Conservation (phyloP, 441 rosid genomes). For the Daphne laureola region DNA sequence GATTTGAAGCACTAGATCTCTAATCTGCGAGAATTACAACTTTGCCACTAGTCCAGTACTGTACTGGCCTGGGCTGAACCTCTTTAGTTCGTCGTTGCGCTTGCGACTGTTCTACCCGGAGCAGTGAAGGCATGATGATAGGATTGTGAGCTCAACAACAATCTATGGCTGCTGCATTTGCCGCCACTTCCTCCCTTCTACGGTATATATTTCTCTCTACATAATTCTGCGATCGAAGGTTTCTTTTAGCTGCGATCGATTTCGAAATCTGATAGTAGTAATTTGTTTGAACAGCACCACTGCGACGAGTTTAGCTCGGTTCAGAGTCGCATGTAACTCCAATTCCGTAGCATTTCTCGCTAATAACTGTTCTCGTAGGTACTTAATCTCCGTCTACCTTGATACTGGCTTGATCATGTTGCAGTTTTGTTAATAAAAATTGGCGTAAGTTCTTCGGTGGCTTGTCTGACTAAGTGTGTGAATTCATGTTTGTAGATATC, state of each 20-base stretch:
- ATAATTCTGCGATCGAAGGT: too few species aligned
- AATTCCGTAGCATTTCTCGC: constrained; percentile 26
- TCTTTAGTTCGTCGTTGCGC: too few species aligned
- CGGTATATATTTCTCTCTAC: constrained; percentile 27
- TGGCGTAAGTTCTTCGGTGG: too few species aligned
- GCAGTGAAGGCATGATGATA: too few species aligned
- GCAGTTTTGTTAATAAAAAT: background rate
- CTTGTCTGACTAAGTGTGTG: background rate
- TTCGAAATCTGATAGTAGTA: background rate
- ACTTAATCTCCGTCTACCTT: background rate
- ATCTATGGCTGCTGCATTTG: constrained; percentile 38
- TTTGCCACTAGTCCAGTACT: too few species aligned
- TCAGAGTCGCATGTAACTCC: constrained; percentile 22
- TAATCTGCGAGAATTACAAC: too few species aligned
- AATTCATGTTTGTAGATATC: constrained; percentile 31
- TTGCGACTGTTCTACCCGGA: too few species aligned
- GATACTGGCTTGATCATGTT: background rate
- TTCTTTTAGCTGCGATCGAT: background rate
- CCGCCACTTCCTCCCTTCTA: constrained; percentile 36
- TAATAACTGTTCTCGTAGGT: constrained; percentile 39
- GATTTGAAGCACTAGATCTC: too few species aligned
- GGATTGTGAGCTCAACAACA: constrained; percentile 9
- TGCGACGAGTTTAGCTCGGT: constrained; percentile 22
- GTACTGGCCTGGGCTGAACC: too few species aligned
- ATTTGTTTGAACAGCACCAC: constrained; percentile 27